A percentile compares a stretch with the other conserved stretches of the same genome.
These are phyloP conservation scores for Naganishia kalamii DNA, from an alignment of 768 basidiomycete genomes.

Conservation along the genomic window DNA sequence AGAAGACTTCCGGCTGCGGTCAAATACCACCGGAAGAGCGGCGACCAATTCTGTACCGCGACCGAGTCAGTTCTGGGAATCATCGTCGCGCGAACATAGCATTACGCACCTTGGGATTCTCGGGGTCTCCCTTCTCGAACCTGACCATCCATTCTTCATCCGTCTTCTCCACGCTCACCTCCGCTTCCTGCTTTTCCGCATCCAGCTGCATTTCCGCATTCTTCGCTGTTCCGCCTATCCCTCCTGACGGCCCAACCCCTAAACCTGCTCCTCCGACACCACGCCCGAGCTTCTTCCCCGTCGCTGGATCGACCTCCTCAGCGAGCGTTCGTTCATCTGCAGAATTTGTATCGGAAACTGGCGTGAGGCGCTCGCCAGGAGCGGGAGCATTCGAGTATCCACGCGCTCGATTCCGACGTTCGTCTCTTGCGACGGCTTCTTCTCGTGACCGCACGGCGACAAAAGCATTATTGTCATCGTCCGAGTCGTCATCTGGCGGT, in stretches of 20 bases:
- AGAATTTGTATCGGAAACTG: not conserved
- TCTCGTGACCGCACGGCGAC: constrained; percentile 16
- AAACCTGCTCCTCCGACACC: not conserved
- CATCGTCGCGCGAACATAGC: not conserved
- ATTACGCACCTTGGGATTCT: constrained; percentile 39
- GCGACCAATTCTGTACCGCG: constrained; percentile 33
- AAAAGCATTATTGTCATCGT: constrained; percentile 9
- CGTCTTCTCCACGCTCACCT: constrained; percentile 5
- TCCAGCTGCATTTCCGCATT: constrained; percentile 1
- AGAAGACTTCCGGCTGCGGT: constrained; percentile 39
- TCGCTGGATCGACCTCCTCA: not conserved
- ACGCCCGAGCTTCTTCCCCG: not conserved
- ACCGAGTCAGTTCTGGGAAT: not conserved
- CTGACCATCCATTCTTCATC: constrained; percentile 41
- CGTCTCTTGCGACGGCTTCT: constrained; percentile 15
- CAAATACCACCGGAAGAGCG: constrained; percentile 39
- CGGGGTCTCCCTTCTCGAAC: constrained; percentile 41
- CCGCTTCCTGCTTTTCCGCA: constrained; percentile 5
- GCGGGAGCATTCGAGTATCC: constrained; percentile 4
- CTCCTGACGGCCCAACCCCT: not conserved
- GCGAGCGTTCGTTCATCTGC: not conserved
- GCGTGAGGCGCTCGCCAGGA: not conserved
- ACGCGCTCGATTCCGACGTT: constrained; percentile 7
- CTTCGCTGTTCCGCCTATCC: constrained; percentile 8
- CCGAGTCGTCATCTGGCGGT: constrained; percentile 7